A percentile compares a stretch with the other conserved stretches of the same genome.
phyloP scores from a whole-genome alignment of 768 basidiomycete genomes.

The Boletus tomentosulus region DNA sequence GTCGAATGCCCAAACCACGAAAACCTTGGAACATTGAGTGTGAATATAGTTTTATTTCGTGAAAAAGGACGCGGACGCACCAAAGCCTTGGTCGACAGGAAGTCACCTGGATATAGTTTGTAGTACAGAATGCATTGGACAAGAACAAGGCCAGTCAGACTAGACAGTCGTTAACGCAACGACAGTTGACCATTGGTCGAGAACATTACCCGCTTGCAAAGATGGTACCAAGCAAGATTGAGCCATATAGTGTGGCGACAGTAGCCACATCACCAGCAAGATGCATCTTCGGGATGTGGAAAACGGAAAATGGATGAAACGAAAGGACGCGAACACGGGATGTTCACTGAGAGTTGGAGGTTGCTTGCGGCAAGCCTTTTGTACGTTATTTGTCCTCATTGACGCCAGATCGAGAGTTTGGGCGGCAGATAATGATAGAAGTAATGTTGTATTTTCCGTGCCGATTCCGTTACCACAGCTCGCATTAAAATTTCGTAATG shows the following conservation, averaged over 20 bases:
- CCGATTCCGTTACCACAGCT: constrained; percentile 13
- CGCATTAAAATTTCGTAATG: not conserved
- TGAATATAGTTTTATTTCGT: not conserved
- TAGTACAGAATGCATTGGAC: constrained; percentile 30
- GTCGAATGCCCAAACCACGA: constrained; percentile 27
- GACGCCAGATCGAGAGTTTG: constrained; percentile 22
- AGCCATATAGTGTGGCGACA: constrained; percentile 29
- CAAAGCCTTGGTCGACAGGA: constrained; percentile 24
- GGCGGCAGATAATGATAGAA: constrained; percentile 3
- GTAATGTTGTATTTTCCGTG: constrained; percentile 9
- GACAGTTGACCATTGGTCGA: not conserved
- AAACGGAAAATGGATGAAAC: constrained; percentile 9
- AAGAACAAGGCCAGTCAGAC: constrained; percentile 31
- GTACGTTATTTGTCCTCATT: constrained; percentile 34
- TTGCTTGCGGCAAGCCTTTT: constrained; percentile 16
- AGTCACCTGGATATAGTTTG: constrained; percentile 30
- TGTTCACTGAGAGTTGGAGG: constrained; percentile 18
- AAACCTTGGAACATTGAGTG: constrained; percentile 15
- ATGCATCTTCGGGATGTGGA: constrained; percentile 6
- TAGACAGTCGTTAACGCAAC: constrained; percentile 11
- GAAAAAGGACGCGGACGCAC: constrained; percentile 5
- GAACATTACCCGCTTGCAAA: constrained; percentile 25
- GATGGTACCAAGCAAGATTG: constrained; percentile 31
- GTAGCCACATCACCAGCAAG: constrained; percentile 30
- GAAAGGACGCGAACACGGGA: constrained; percentile 29